phyloP scores from a whole-genome alignment of 805 yeast species.

The Yamadazyma paraphyllophila region DNA sequence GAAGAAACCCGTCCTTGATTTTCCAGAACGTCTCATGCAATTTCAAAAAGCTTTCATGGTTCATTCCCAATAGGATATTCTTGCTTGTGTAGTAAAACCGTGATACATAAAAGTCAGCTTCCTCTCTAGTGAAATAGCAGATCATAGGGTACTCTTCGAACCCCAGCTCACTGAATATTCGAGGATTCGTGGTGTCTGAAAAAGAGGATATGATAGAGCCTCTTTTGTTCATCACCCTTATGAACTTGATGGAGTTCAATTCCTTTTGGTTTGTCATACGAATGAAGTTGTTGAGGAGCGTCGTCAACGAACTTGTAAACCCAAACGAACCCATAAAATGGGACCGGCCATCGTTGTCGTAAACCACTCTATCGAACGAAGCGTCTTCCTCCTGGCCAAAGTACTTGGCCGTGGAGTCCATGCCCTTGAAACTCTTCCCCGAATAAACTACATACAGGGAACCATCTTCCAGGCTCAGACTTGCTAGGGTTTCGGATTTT shows the following conservation, averaged over 20 bases:
- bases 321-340: slow-evolving; percentile 14
- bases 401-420: neutral
- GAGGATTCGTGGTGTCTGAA: slow-evolving; percentile 10
- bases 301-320: slow-evolving; percentile 9
- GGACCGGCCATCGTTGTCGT: slow-evolving; percentile 11
- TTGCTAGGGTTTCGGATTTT: neutral
- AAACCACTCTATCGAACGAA: slow-evolving; percentile 10
- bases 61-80: slow-evolving; percentile 5
- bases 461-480: neutral
- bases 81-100: neutral
- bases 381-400: slow-evolving; percentile 6
- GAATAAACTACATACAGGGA: slow-evolving; percentile 7
- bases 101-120: slow-evolving; percentile 9
- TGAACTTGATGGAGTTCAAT: slow-evolving; percentile 7
- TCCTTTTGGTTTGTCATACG: slow-evolving; percentile 5
- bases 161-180: neutral
- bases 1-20: slow-evolving; percentile 1
- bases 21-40: slow-evolving; percentile 9
- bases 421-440: slow-evolving; percentile 10
- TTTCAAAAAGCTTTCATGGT: neutral
- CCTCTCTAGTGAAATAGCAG: slow-evolving; percentile 7
- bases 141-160: slow-evolving; percentile 6
- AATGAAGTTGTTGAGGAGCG: slow-evolving; percentile 9
- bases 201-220: slow-evolving; percentile 14
- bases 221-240: slow-evolving; percentile 10